A percentile compares a stretch with the other conserved stretches of the same genome.
These are phyloP conservation scores for Crassisporium funariophilum DNA, from an alignment of 768 basidiomycete species.

Conservation along the genomic window DNA sequence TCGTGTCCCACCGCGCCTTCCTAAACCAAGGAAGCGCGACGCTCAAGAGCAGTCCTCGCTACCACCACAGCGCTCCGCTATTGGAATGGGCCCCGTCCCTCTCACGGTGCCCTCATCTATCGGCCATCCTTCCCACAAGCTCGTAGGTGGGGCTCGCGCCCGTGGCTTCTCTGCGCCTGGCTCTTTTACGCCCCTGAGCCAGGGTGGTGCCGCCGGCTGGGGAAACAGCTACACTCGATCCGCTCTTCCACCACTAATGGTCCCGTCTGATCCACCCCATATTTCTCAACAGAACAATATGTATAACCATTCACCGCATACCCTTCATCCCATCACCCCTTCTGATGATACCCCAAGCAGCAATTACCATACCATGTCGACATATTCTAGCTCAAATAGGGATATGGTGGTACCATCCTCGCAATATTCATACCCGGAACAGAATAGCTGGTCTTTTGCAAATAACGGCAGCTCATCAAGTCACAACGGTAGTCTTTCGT, in stretches of 20 bases:
- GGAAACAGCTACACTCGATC: conserved; percentile 58
- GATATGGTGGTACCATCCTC: conserved; percentile 49
- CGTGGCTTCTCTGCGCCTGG: conserved; percentile 86
- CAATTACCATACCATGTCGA: conserved; percentile 43
- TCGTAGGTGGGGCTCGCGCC: conserved; percentile 46
- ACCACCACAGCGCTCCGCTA: conserved; percentile 76
- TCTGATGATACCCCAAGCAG: conserved; percentile 68
- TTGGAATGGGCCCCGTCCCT: conserved; percentile 68
- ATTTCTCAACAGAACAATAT: conserved; percentile 54
- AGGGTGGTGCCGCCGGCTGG: conserved; percentile 60
- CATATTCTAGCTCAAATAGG: conserved; percentile 43
- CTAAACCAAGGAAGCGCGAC: conserved; percentile 84
- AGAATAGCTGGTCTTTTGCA: conserved; percentile 52
- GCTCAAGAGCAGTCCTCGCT: conserved; percentile 67
- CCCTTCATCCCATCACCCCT: conserved; percentile 68
- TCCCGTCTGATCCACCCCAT: conserved; percentile 73
- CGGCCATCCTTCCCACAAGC: conserved; percentile 38
- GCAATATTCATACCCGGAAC: conserved; percentile 67
- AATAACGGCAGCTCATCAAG: conserved; percentile 51
- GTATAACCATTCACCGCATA: conserved; percentile 63
- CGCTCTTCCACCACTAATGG: conserved; percentile 78
- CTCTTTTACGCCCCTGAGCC: conserved; percentile 72
- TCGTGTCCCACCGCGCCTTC: conserved; percentile 89
- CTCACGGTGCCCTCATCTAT: conserved; percentile 60
- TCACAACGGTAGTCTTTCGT: conserved; percentile 76